Percentiles rank a stretch among this genome's conserved stretches.
phyloP scores from a whole-genome alignment of 2,329 filamentous ascomycete species.

The Sclerotinia nivalis region DNA sequence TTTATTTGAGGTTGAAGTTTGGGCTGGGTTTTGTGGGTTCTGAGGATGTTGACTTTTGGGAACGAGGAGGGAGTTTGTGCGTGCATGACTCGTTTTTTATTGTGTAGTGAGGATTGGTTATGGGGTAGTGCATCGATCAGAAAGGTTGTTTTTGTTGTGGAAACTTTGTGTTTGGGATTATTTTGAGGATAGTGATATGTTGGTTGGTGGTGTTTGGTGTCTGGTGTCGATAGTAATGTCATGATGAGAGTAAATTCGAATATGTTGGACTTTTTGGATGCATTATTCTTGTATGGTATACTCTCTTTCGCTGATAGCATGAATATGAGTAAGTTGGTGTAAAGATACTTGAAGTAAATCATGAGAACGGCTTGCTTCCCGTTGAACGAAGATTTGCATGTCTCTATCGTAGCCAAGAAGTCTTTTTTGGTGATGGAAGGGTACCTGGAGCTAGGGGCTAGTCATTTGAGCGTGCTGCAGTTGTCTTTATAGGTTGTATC shows the following conservation, averaged over 20 bases:
- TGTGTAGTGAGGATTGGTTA: rapidly evolving
- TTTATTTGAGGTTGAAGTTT: neutral
- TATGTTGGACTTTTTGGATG: neutral
- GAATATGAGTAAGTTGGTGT: rapidly evolving
- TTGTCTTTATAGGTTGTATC: too few relatives aligned
- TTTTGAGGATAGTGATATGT: too few relatives aligned
- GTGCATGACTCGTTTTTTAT: neutral
- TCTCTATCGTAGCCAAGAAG: too few relatives aligned
- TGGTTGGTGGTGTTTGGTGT: neutral
- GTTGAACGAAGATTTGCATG: neutral
- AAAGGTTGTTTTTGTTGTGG: neutral
- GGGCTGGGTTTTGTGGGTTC: neutral
- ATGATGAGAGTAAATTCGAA: neutral
- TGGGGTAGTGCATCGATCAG: too few relatives aligned
- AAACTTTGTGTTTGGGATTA: neutral
- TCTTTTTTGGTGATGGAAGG: neutral
- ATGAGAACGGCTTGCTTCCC: neutral
- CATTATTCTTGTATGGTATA: neutral
- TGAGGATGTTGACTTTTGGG: too few relatives aligned
- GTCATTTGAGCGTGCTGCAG: too few relatives aligned
- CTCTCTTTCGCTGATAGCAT: neutral
- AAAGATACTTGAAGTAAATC: neutral
- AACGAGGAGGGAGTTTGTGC: neutral
- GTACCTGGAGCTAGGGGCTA: neutral
- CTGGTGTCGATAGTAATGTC: neutral